Conservation (phyloP, 1,284 basidiomycete species). For the Flammula alnicola region DNA sequence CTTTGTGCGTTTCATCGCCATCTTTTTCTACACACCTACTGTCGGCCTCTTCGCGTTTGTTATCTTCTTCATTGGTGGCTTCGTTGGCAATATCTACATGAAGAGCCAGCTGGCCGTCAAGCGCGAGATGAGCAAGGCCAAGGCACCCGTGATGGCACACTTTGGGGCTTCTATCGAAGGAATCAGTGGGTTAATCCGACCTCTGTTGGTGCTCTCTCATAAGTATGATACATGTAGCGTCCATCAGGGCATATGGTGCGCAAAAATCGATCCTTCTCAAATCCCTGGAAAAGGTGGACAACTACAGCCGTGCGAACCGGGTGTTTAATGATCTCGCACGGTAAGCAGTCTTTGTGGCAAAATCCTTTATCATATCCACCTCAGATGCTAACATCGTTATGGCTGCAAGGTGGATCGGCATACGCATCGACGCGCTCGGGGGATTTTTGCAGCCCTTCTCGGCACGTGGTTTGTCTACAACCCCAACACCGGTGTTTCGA, state of each 20-base stretch:
- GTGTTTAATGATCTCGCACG: too few relatives aligned
- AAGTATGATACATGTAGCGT: conserved; percentile 47
- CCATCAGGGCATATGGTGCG: conserved; percentile 54
- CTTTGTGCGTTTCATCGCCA: too few relatives aligned
- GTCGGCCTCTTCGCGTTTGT: too few relatives aligned
- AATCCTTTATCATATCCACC: conserved; percentile 42
- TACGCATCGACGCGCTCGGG: conserved; percentile 43
- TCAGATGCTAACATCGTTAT: too few relatives aligned
- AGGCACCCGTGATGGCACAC: not conserved
- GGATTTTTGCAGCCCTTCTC: conserved; percentile 39
- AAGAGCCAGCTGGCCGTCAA: conserved; percentile 78
- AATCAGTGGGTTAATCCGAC: conserved; percentile 48
- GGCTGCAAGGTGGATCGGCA: too few relatives aligned
- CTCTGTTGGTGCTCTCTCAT: conserved; percentile 2
- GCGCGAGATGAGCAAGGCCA: conserved; percentile 43
- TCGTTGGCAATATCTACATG: conserved; percentile 55
- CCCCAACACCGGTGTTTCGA: too few relatives aligned
- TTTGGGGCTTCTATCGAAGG: conserved; percentile 71
- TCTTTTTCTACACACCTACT: too few relatives aligned
- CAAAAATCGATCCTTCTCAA: conserved; percentile 37
- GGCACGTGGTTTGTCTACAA: conserved; percentile 59
- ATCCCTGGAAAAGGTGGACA: conserved; percentile 41
- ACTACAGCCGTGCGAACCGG: too few relatives aligned
- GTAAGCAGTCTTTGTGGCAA: too few relatives aligned
- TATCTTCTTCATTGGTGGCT: conserved; percentile 29